Evolutionary conservation across 495 filamentous ascomycete species (phyloP).

Genomic region (Aspergillus coremiiformis): DNA sequence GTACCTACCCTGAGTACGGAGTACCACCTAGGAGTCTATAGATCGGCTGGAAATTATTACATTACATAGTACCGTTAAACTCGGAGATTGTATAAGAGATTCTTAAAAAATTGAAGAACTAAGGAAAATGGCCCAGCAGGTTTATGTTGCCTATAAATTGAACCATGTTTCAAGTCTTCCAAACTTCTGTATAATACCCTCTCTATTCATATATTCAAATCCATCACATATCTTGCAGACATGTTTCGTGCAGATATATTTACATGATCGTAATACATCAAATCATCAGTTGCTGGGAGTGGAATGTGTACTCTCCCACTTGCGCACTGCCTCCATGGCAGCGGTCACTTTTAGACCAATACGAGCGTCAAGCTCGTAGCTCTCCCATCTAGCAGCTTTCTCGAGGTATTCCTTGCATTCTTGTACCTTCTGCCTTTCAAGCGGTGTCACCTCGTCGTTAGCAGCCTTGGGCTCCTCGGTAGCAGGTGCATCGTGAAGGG

Average conservation of each 20-base stretch:
- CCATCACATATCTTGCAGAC: background rate
- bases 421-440: constrained; percentile 45
- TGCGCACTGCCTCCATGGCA: constrained; percentile 66
- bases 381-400: constrained; percentile 76
- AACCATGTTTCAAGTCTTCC: too few species aligned
- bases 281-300: constrained; percentile 6
- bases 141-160: too few species aligned
- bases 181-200: too few species aligned
- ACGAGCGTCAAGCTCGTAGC: constrained; percentile 77
- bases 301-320: constrained; percentile 46
- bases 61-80: too few species aligned
- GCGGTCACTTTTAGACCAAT: constrained; percentile 81
- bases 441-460: constrained; percentile 19
- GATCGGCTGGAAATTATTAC: too few species aligned
- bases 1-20: too few species aligned
- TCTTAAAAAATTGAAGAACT: too few species aligned
- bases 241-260: background rate
- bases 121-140: too few species aligned
- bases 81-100: too few species aligned
- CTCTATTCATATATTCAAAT: background rate
- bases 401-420: constrained; percentile 69
- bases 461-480: constrained; percentile 1
- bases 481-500: constrained; percentile 21
- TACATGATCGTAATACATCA: constrained; percentile 15
- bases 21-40: too few species aligned